Base-by-base conservation (phyloP, 306 rosid species). In the Gastrolobium villosum region DNA sequence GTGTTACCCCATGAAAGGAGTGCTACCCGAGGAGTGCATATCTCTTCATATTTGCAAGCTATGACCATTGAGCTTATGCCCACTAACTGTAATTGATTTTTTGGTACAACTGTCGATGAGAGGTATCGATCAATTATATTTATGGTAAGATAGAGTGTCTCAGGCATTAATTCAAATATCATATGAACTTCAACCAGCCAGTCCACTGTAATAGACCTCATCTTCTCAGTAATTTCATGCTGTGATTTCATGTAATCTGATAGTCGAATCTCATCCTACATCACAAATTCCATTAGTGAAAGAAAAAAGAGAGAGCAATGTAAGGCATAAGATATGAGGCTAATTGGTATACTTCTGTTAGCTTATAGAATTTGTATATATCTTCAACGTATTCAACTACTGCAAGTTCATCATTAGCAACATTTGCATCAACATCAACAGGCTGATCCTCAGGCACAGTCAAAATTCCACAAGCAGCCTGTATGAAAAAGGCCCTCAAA, bases 41-140 rank as follows among this genome's bases (percentile, higher is more conserved):
- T 78, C 68, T 91, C 94, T 85, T 83, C 92, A 28, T 87, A 89
- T 71, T 91, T 91, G 74, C 86, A 60, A 30, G 97, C 94, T 56
- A 91, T 52, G 74, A 86, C 85, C 90, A 89, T 81, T 54, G 97
- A 81, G 62, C 91, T 71, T 13, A 89, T 83, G 65, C 87, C 92
- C 14, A 89, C 80, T 54, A 89, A 72, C 69, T 86, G 92, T 60
- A 88, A 81, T 53, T 83, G 88, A 41, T 57, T 41, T 77, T 84
- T 88, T 5, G 76, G 80, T 10, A 88, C 81, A n/a, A 5, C 65
- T 72, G 72, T 86, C 78, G 34, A 50, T 0, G 92, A 87, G 39
- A 91, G 90, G 63, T 84, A 89, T 26, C 92, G 88, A 49, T 89
- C 92, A 0, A 86, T 70, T 36, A 89, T 70, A 41, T 89, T 87